A percentile compares a stretch with the other conserved stretches of the same genome.
phyloP scores from a whole-genome alignment of 2,329 filamentous ascomycete species.

The Elsinoe perseae region DNA sequence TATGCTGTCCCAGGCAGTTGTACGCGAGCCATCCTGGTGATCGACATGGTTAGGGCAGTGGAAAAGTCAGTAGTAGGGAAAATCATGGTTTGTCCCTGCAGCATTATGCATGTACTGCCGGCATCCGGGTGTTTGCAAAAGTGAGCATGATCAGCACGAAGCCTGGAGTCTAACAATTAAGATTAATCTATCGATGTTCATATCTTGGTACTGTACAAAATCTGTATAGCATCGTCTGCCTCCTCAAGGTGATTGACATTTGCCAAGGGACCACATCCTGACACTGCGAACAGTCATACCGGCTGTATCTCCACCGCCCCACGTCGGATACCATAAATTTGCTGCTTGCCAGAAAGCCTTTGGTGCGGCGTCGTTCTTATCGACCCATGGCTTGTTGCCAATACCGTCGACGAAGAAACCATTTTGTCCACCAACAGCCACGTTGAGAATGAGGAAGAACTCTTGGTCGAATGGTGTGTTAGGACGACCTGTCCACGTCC shows the following conservation, averaged over 20 bases:
- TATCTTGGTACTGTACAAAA: conserved; percentile 5
- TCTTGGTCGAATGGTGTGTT: conserved; percentile 67
- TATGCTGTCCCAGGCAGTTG: not conserved
- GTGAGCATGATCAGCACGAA: not conserved
- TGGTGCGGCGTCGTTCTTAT: conserved; percentile 56
- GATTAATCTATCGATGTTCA: not conserved
- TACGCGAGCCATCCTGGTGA: not conserved
- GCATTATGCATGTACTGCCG: not conserved
- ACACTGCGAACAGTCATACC: conserved; percentile 51
- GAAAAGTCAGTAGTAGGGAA: not conserved
- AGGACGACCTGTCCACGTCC: conserved; percentile 47
- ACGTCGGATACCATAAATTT: conserved; percentile 61
- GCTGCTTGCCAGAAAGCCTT: conserved; percentile 66
- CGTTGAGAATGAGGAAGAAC: conserved; percentile 69
- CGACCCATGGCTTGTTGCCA: conserved; percentile 66
- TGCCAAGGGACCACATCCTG: conserved; percentile 57
- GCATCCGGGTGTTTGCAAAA: not conserved
- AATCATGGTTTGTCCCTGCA: conserved; percentile 1
- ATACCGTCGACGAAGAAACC: conserved; percentile 69
- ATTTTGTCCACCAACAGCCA: conserved; percentile 70
- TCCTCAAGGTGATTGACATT: not conserved
- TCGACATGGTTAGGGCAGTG: not conserved
- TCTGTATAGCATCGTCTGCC: not conserved
- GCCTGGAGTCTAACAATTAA: not conserved
- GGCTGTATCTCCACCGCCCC: conserved; percentile 48